Percentiles rank a stretch among this genome's conserved stretches.
Evolutionary conservation across 139 green algal genomes (phyloP).

Genomic region (Chloropicon primus): DNA sequence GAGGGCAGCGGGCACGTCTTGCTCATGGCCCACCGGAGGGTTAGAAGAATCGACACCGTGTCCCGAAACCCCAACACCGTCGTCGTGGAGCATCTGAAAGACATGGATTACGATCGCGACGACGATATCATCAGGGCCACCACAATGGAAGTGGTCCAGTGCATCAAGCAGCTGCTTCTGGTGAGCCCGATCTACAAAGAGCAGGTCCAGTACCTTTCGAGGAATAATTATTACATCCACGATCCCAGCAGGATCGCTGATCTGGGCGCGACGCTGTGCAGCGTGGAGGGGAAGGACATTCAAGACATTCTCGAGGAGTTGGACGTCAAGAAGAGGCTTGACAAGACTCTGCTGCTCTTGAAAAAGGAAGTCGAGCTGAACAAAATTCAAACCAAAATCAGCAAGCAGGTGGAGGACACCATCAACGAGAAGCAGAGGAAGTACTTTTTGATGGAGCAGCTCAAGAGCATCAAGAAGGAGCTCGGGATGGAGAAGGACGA

Average conservation of each 20-base stretch:
- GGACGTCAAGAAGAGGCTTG: conserved; percentile 14
- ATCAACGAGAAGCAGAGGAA: conserved; percentile 87
- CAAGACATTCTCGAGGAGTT: conserved; percentile 27
- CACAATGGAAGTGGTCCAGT: conserved; percentile 85
- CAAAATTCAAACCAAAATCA: conserved; percentile 65
- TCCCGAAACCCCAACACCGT: conserved; percentile 54
- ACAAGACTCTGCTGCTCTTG: conserved; percentile 61
- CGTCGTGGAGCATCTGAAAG: conserved; percentile 65
- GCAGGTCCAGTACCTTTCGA: conserved; percentile 65
- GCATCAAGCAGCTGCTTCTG: conserved; percentile 83
- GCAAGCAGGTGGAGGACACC: conserved; percentile 83
- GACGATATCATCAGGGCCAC: conserved; percentile 82
- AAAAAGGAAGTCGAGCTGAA: conserved; percentile 97
- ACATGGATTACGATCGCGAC: conserved; percentile 54
- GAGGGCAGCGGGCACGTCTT: conserved; percentile 63
- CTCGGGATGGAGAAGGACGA: conserved; percentile 95
- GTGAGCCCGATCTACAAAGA: conserved; percentile 92
- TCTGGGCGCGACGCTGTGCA: conserved; percentile 71
- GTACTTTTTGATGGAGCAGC: conserved; percentile 97
- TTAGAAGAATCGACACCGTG: conserved; percentile 38
- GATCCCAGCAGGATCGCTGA: conserved; percentile 83
- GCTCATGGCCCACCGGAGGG: conserved; percentile 72
- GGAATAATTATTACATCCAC: conserved; percentile 53
- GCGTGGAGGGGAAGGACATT: conserved; percentile 59
- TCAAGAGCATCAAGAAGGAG: conserved; percentile 94